A percentile compares a stretch with the other conserved stretches of the same genome.
Conservation (phyloP, 306 rosid species). For the Quercus mongolica region DNA sequence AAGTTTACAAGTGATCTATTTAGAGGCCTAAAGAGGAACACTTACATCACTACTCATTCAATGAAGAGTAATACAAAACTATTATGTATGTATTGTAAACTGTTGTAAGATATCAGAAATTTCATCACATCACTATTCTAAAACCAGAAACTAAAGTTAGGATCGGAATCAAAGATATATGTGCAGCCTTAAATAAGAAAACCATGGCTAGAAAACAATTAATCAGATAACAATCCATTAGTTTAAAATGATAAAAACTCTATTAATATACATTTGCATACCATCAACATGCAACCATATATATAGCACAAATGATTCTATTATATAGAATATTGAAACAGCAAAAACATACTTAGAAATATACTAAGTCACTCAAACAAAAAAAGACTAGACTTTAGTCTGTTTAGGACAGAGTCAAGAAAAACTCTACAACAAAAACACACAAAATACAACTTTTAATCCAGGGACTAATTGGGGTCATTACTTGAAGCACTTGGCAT, state of each 20-base stretch:
- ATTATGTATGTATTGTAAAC: too few relatives aligned
- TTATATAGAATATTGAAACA: not conserved
- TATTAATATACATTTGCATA: not conserved
- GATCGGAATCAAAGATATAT: too few relatives aligned
- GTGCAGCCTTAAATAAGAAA: too few relatives aligned
- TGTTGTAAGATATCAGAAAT: too few relatives aligned
- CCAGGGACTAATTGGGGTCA: not conserved
- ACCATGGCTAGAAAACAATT: too few relatives aligned
- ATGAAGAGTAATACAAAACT: too few relatives aligned
- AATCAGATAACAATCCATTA: not conserved
- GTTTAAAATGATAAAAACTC: not conserved
- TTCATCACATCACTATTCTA: too few relatives aligned
- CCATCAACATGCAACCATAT: not conserved
- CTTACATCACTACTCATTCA: too few relatives aligned
- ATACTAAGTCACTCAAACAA: not conserved
- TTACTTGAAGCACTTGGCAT: constrained; percentile 85
- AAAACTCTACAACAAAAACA: constrained; percentile 13
- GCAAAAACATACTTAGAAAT: not conserved
- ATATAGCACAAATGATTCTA: not conserved
- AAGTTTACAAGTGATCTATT: too few relatives aligned
- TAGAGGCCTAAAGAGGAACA: too few relatives aligned
- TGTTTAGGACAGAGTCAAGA: not conserved
- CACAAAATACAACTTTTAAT: constrained; percentile 14
- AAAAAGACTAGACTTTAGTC: not conserved
- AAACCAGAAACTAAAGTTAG: too few relatives aligned